Evolutionary conservation across 495 filamentous ascomycete species (phyloP).

Genomic region (Hypoxylon intermedium): DNA sequence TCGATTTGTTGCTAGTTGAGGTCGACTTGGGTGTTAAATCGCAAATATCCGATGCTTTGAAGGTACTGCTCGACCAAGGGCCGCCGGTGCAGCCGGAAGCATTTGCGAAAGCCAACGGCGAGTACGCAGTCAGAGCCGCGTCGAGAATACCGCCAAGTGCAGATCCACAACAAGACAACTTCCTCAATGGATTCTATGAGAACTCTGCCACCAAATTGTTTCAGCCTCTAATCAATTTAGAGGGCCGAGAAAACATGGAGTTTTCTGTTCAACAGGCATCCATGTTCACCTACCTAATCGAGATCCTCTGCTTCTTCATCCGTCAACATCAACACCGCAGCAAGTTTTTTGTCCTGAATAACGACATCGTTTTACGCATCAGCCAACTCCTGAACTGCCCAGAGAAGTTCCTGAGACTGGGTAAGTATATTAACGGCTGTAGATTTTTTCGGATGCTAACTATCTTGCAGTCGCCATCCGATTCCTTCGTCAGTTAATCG

Average conservation of each 20-base stretch:
- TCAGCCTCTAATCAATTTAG: conserved; percentile 81
- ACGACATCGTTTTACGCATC: conserved; percentile 80
- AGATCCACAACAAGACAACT: conserved; percentile 81
- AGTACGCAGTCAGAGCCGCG: conserved; percentile 70
- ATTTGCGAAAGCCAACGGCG: conserved; percentile 70
- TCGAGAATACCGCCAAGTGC: conserved; percentile 43
- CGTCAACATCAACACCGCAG: conserved; percentile 85
- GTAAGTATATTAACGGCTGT: conserved; percentile 58
- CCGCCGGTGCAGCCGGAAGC: conserved; percentile 65
- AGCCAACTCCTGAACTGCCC: conserved; percentile 82
- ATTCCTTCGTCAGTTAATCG: conserved; percentile 89
- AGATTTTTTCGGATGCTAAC: neutral
- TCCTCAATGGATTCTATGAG: conserved; percentile 89
- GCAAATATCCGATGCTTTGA: conserved; percentile 94
- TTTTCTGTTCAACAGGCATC: conserved; percentile 79
- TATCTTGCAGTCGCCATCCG: conserved; percentile 76
- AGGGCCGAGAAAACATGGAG: conserved; percentile 63
- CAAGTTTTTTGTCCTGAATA: conserved; percentile 84
- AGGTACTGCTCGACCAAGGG: conserved; percentile 88
- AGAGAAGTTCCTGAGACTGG: conserved; percentile 92
- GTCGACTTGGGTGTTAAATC: conserved; percentile 93
- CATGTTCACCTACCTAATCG: conserved; percentile 87
- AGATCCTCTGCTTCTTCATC: conserved; percentile 94
- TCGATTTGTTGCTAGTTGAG: conserved; percentile 90
- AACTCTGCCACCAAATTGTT: conserved; percentile 87